Conservation (phyloP, 257 asterid genomes). For the Rauvolfia tetraphylla region DNA sequence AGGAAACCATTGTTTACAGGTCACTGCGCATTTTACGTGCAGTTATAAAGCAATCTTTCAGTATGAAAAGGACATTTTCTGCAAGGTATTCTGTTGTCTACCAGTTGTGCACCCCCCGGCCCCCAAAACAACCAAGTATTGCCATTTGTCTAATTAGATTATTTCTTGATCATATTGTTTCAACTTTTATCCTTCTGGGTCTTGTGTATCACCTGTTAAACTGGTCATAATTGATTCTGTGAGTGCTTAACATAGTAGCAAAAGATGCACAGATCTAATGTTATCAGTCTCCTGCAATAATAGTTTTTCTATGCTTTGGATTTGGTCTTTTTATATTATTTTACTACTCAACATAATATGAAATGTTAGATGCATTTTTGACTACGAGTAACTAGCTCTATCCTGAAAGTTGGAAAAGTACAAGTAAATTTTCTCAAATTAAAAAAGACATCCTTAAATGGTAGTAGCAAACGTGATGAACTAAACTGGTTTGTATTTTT, state of each 20-base stretch:
- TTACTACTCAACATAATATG: neutral
- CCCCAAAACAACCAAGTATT: neutral
- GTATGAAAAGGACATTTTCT: constrained; percentile 36
- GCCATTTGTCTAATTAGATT: neutral
- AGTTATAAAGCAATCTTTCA: constrained; percentile 44
- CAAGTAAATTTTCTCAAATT: neutral
- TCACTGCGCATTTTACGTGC: constrained; percentile 65
- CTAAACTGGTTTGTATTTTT: neutral
- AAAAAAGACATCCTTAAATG: neutral
- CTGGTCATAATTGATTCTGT: neutral
- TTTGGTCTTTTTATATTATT: neutral
- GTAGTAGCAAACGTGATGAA: neutral
- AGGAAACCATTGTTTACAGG: constrained; percentile 62
- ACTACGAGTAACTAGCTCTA: neutral
- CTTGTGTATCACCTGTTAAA: neutral
- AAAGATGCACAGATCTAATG: neutral
- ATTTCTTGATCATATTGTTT: neutral
- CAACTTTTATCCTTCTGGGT: neutral
- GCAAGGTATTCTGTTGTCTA: constrained; percentile 45
- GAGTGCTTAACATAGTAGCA: neutral
- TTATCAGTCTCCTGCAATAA: neutral
- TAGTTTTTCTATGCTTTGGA: neutral
- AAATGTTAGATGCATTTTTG: neutral
- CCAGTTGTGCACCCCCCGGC: neutral
- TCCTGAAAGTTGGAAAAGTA: neutral